Evolutionary conservation across 257 asterid species (phyloP).

Genomic region (Lithospermum erythrorhizon): DNA sequence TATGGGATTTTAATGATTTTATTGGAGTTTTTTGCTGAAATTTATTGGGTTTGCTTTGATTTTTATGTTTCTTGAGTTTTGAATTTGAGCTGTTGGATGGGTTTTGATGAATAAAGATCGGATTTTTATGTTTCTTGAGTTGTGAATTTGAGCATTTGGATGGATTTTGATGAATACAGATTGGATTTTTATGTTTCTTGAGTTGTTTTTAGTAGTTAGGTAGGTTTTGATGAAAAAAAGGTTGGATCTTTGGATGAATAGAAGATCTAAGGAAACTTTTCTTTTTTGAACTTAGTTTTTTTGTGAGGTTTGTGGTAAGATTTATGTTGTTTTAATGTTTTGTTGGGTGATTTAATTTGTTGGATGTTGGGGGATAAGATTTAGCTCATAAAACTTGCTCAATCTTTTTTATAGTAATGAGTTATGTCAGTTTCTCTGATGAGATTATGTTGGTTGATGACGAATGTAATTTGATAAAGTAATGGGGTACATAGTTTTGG

Average conservation of each 20-base stretch:
- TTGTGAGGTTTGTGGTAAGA: conserved; percentile 6
- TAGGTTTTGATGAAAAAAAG: conserved; percentile 8
- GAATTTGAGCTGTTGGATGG: conserved; percentile 13
- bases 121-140: conserved; percentile 17
- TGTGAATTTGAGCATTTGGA: conserved; percentile 5
- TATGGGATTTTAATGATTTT: conserved; percentile 3
- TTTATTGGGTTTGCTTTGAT: conserved; percentile 3
- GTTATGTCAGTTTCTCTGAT: too few relatives aligned
- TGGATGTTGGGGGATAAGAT: neutral
- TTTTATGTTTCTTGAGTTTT: conserved; percentile 1
- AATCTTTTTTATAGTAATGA: too few relatives aligned
- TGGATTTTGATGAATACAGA: neutral
- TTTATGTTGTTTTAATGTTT: conserved; percentile 4
- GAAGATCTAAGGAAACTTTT: conserved; percentile 24
- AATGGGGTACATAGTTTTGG: too few relatives aligned
- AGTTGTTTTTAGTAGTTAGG: conserved; percentile 13
- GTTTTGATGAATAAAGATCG: conserved; percentile 9
- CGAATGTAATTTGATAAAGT: neutral
- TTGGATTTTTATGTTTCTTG: neutral
- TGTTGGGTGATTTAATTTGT: neutral
- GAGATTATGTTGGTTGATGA: neutral
- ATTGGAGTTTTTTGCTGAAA: neutral
- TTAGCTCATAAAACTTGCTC: neutral
- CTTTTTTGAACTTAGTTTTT: conserved; percentile 10
- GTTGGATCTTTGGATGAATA: conserved; percentile 29